Percentiles rank a stretch among this genome's conserved stretches.
These are phyloP conservation scores for Leptodermis oblonga DNA, from an alignment of 257 asterid genomes.

Conservation along the genomic window DNA sequence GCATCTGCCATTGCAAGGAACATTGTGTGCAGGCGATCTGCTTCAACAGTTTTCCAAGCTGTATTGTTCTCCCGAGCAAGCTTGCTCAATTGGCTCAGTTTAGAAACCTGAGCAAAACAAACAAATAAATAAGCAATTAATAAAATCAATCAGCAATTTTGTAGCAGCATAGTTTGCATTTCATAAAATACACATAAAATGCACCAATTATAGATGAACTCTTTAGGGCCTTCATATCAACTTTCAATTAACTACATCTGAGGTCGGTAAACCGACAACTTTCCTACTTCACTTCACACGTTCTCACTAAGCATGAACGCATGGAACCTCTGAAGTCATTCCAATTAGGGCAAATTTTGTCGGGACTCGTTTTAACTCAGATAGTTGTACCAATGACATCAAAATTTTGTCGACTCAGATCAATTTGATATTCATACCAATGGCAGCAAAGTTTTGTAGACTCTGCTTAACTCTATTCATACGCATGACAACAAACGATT, in stretches of 20 bases:
- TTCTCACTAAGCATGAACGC: not conserved
- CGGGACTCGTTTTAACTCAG: not conserved
- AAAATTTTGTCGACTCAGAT: no score
- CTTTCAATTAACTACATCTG: not conserved
- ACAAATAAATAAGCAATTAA: not conserved
- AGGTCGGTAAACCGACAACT: not conserved
- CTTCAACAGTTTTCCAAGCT: conserved; percentile 83
- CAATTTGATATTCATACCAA: not conserved
- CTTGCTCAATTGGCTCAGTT: conserved; percentile 95
- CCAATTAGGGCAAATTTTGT: not conserved
- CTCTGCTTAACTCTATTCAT: no score
- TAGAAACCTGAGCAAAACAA: conserved; percentile 63
- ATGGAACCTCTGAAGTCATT: not conserved
- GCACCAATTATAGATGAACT: not conserved
- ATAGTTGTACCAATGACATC: no score
- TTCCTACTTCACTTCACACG: not conserved
- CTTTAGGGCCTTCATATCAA: not conserved
- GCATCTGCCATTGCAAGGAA: conserved; percentile 99
- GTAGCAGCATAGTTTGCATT: not conserved
- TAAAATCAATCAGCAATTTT: not conserved
- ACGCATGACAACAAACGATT: not conserved
- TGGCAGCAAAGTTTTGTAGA: not conserved
- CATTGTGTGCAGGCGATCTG: conserved; percentile 94
- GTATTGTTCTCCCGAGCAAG: conserved; percentile 94
- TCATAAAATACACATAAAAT: not conserved